phyloP scores from a whole-genome alignment of 2,329 filamentous ascomycete genomes.

The Xylariaceae sp. region DNA sequence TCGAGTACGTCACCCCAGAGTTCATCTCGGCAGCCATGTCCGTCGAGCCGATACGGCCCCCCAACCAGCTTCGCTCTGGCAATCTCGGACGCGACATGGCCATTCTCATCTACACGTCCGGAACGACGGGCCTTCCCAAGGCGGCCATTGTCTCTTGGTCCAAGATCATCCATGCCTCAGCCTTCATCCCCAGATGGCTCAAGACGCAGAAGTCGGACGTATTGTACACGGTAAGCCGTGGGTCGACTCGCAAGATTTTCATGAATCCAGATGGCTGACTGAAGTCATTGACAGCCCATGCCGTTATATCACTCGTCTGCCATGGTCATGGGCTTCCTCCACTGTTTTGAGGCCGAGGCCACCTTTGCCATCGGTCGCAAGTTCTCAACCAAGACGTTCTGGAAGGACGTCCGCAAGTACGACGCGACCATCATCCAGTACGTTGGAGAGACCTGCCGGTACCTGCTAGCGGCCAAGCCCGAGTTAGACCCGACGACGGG shows the following conservation, averaged over 20 bases:
- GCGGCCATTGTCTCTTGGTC: constrained; percentile 70
- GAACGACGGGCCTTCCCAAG: constrained; percentile 80
- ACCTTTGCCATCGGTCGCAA: constrained; percentile 69
- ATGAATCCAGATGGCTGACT: constrained; percentile 1
- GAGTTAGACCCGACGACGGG: constrained; percentile 58
- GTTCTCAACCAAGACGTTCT: constrained; percentile 74
- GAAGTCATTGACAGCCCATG: constrained; percentile 58
- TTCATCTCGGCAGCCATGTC: constrained; percentile 49
- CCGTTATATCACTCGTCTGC: constrained; percentile 85
- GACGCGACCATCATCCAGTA: constrained; percentile 77
- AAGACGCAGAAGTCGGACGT: constrained; percentile 57
- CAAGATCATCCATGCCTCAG: constrained; percentile 52
- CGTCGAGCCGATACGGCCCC: constrained; percentile 48
- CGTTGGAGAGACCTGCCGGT: constrained; percentile 81
- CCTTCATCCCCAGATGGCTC: constrained; percentile 51
- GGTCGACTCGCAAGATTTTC: background rate
- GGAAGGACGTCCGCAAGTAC: constrained; percentile 65
- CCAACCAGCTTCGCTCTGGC: constrained; percentile 52
- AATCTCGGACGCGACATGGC: constrained; percentile 53
- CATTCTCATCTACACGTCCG: constrained; percentile 77
- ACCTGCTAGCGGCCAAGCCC: constrained; percentile 64
- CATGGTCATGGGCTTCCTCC: constrained; percentile 60
- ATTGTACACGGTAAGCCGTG: constrained; percentile 62
- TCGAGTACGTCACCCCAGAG: constrained; percentile 57
- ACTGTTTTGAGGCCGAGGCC: constrained; percentile 53